These are phyloP conservation scores for Musa itinerans DNA, from an alignment of 176 grass and related monocot species.

Conservation along the genomic window DNA sequence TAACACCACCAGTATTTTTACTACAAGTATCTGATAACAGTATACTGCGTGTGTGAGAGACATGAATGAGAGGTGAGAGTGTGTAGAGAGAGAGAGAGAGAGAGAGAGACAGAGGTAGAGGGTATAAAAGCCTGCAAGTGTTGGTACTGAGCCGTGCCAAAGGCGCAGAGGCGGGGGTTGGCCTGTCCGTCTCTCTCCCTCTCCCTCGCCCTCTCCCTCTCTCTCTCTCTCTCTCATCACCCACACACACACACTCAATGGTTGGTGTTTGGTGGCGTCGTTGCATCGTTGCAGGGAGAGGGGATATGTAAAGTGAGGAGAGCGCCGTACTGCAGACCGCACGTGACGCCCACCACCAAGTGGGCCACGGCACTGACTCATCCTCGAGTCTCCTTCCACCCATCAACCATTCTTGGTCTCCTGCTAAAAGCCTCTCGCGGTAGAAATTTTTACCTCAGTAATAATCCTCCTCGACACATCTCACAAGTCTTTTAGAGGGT, in stretches of 20 bases:
- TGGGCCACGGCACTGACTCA: too few species aligned
- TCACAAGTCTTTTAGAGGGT: too few species aligned
- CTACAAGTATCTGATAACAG: slow-evolving; percentile 20
- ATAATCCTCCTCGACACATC: too few species aligned
- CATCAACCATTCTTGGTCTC: too few species aligned
- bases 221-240: neutral
- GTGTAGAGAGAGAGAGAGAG: neutral
- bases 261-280: neutral
- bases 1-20: neutral
- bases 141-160: neutral
- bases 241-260: neutral
- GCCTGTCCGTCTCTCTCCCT: neutral
- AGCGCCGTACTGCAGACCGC: slow-evolving; percentile 29
- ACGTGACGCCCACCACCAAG: slow-evolving; percentile 22
- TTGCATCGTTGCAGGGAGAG: neutral
- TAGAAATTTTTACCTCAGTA: too few species aligned
- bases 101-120: neutral
- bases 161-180: neutral
- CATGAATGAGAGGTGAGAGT: neutral
- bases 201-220: neutral
- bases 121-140: slow-evolving; percentile 3
- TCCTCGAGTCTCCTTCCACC: too few species aligned
- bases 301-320: slow-evolving; percentile 3
- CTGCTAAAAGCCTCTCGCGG: too few species aligned
- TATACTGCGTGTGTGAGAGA: slow-evolving; percentile 4